Base-by-base conservation (phyloP, 305 asterid species). In the Fraxinus xanthoxyloides region DNA sequence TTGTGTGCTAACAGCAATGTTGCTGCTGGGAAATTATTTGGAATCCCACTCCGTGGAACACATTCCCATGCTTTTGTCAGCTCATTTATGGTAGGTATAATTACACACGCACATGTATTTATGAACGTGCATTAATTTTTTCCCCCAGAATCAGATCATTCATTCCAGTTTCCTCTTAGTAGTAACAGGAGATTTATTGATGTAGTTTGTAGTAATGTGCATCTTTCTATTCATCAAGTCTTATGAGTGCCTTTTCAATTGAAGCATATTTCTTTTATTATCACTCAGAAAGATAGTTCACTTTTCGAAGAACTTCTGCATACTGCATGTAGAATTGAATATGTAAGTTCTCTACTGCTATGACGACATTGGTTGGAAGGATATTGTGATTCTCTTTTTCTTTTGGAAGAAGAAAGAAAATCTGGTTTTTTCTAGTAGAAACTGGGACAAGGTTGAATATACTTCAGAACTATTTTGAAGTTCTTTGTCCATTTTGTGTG, bases 31-130 rank as follows among this genome's bases (percentile, higher is more conserved):
- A 93, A 89, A 87, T 87, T 97, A 87, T 97, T 97, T 87, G 99
- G 98, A 83, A 97, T 97, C 78, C 99, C 99, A 78, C 98, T 97
- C 48, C 96, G 99, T 34, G 99, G 99, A 86, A 97, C 99, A 54
- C 98, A 97, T 87, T 97, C 99, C 75, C 99, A 97, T 89, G 98
- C 98, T 84, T 97, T 94, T 86, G 97, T 94, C 85, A 94, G 98
- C 94, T 94, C 99, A 81, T 97, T 91, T 85, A 88, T 89, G 99
- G 99, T 97, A 86, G 81, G 92, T 87, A 76, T 77, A 51, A 76
- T 26, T 75, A 83, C 78, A 83, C 17, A 2, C 38, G 0, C 59
- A 48, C 70, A 28, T 0, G 12, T 26, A 19, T 40, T 43, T 46
- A 70, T 32, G 23, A 15, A 31, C 0, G 12, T 70, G 43, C 24